These are phyloP conservation scores for Fusarium nisikadoi DNA, from an alignment of 2,329 filamentous ascomycete species.

Conservation along the genomic window DNA sequence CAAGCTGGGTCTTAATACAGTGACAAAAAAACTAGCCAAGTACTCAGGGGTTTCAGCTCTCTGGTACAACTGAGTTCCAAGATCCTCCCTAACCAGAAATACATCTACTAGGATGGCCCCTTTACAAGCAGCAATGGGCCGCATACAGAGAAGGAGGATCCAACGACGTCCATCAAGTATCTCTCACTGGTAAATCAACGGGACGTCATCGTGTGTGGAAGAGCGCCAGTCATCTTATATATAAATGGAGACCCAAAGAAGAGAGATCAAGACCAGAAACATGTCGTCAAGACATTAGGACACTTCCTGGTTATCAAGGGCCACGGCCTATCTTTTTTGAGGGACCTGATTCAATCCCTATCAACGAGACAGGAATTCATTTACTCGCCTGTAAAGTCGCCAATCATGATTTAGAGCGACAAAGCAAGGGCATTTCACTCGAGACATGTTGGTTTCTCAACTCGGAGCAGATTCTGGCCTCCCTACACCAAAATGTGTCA, in stretches of 20 bases:
- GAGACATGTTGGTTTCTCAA: conserved; percentile 52
- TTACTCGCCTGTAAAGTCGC: conserved; percentile 36
- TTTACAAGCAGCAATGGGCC: conserved; percentile 42
- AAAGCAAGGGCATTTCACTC: conserved; percentile 43
- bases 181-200: conserved; percentile 51
- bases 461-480: conserved; percentile 50
- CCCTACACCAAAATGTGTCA: conserved; percentile 46
- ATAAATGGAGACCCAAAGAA: conserved; percentile 34
- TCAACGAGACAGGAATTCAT: conserved; percentile 44
- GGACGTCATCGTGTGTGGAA: conserved; percentile 49
- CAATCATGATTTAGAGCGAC: conserved; percentile 46
- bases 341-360: conserved; percentile 37
- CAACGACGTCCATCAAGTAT: conserved; percentile 48
- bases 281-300: conserved; percentile 47
- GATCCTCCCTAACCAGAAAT: conserved; percentile 51
- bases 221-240: conserved; percentile 46
- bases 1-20: conserved; percentile 37
- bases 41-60: conserved; percentile 46
- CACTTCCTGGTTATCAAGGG: conserved; percentile 43
- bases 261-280: conserved; percentile 43
- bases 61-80: conserved; percentile 40
- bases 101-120: conserved; percentile 50
- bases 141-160: conserved; percentile 24
- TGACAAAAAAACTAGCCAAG: conserved; percentile 45
- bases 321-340: conserved; percentile 49